Conservation (phyloP, 176 grass and related monocot genomes). For the Dactylis glomerata region DNA sequence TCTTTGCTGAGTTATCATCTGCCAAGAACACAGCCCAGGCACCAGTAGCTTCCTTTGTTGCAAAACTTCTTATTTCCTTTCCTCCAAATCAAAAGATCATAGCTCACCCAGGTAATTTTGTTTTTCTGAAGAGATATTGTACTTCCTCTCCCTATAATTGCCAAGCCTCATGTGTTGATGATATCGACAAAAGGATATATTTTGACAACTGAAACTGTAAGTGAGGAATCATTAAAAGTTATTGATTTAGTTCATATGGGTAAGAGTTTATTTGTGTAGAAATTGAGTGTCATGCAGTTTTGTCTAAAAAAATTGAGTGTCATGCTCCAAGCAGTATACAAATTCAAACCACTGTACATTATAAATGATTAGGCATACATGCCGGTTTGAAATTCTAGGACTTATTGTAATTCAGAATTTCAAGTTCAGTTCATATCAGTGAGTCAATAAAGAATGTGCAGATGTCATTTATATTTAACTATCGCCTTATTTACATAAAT, state of each 20-base stretch:
- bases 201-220: not conserved
- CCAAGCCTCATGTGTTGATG: not conserved
- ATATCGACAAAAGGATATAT: not conserved
- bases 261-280: conserved; percentile 13
- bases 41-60: conserved; percentile 85
- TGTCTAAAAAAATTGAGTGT: too few species aligned
- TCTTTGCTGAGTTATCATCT: conserved; percentile 67
- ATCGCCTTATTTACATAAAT: conserved; percentile 3
- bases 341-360: not conserved
- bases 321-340: not conserved
- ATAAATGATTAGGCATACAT: not conserved
- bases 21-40: conserved; percentile 55
- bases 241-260: not conserved
- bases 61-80: conserved; percentile 74
- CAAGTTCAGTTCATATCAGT: not conserved
- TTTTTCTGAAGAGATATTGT: not conserved
- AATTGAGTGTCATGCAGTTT: not conserved
- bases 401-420: not conserved
- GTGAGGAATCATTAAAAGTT: not conserved
- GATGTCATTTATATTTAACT: not conserved
- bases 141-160: not conserved
- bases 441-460: not conserved
- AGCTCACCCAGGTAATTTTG: conserved; percentile 64
- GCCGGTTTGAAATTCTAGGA: not conserved
- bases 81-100: conserved; percentile 67